A percentile compares a stretch with the other conserved stretches of the same genome.
Conservation (phyloP, 352 stramenopile species). For the Elongisporangium undulatum region DNA sequence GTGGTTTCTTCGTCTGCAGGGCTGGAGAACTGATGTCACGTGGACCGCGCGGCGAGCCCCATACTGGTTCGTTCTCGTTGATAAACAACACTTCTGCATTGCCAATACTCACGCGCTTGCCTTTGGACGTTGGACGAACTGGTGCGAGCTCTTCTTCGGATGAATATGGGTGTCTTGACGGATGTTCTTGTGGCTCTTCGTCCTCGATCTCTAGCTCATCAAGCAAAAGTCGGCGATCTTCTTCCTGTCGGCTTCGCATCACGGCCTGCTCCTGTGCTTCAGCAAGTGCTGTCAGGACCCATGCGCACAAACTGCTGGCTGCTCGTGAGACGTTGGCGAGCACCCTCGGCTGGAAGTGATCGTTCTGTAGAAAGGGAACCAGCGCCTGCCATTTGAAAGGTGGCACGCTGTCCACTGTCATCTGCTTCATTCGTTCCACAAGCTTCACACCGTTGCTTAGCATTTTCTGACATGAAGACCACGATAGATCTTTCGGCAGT, state of each 20-base stretch:
- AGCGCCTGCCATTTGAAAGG: slow-evolving; percentile 77
- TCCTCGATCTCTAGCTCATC: slow-evolving; percentile 57
- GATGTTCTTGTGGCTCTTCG: slow-evolving; percentile 14
- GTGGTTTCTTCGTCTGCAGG: slow-evolving; percentile 3
- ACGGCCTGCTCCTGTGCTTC: slow-evolving; percentile 34
- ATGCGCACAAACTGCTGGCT: slow-evolving; percentile 57
- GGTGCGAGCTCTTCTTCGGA: slow-evolving; percentile 9
- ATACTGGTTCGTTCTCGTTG: slow-evolving; percentile 63
- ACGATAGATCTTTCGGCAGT: slow-evolving; percentile 69
- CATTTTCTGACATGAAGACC: slow-evolving; percentile 62
- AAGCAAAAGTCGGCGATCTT: slow-evolving; percentile 46
- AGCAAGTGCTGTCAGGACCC: slow-evolving; percentile 45
- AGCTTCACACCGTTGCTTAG: slow-evolving; percentile 40
- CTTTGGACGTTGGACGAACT: slow-evolving; percentile 14
- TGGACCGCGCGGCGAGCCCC: slow-evolving; percentile 10
- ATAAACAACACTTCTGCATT: slow-evolving; percentile 66
- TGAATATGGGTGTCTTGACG: slow-evolving; percentile 1
- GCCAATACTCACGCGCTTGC: slow-evolving; percentile 61
- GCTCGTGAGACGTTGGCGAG: slow-evolving; percentile 44
- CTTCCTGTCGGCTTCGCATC: slow-evolving; percentile 22
- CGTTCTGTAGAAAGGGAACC: slow-evolving; percentile 63
- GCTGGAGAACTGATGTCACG: neutral
- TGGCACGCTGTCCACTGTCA: slow-evolving; percentile 35
- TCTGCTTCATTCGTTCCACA: slow-evolving; percentile 34
- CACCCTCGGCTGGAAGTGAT: slow-evolving; percentile 64